phyloP scores from a whole-genome alignment of 2,329 filamentous ascomycete genomes.

The Cercospora sp. region DNA sequence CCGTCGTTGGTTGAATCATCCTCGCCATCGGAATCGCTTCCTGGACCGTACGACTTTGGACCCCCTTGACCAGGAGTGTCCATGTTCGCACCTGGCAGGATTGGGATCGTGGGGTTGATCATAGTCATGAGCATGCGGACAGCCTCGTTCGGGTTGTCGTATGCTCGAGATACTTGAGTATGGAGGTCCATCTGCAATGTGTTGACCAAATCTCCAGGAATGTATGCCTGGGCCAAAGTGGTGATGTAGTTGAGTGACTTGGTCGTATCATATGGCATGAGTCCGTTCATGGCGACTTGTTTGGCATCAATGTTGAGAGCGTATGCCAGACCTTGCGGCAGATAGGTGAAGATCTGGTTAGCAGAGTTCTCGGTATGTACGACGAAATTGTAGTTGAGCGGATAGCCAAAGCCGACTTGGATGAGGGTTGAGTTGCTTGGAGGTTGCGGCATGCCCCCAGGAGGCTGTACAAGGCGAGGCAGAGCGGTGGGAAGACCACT shows the following conservation, averaged over 20 bases:
- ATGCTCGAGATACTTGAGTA: conserved; percentile 70
- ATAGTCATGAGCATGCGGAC: conserved; percentile 71
- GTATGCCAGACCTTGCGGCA: conserved; percentile 70
- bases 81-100: conserved; percentile 53
- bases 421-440: conserved; percentile 70
- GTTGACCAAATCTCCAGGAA: conserved; percentile 49
- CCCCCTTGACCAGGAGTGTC: conserved; percentile 40
- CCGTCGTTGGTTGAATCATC: conserved; percentile 42
- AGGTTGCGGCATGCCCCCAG: conserved; percentile 54
- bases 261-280: conserved; percentile 75
- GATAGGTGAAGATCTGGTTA: conserved; percentile 77
- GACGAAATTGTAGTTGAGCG: conserved; percentile 83
- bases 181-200: conserved; percentile 68
- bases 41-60: conserved; percentile 44
- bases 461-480: conserved; percentile 74
- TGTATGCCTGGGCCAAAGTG: conserved; percentile 63
- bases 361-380: conserved; percentile 69
- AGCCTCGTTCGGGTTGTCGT: conserved; percentile 67
- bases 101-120: conserved; percentile 80
- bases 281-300: conserved; percentile 66
- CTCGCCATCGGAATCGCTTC: conserved; percentile 35
- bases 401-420: conserved; percentile 80
- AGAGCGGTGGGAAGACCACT: conserved; percentile 64
- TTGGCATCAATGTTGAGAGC: conserved; percentile 54
- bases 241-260: conserved; percentile 73